phyloP scores from a whole-genome alignment of 2,329 filamentous ascomycete species.

The Cercospora sp. region DNA sequence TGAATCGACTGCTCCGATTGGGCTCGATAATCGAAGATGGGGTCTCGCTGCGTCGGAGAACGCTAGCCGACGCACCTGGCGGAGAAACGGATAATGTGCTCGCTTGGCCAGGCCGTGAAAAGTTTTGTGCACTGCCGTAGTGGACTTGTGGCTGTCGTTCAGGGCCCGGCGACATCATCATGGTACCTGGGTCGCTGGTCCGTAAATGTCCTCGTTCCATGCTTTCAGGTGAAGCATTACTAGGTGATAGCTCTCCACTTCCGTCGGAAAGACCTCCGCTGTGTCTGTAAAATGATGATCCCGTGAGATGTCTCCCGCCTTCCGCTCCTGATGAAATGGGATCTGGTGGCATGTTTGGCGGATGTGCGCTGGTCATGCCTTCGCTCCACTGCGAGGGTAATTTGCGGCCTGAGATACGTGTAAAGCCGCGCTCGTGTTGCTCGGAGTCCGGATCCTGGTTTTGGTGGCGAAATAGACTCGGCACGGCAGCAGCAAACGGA shows the following conservation, averaged over 20 bases:
- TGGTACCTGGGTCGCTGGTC: constrained; percentile 22
- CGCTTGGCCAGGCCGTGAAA: constrained; percentile 23
- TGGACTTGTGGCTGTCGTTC: constrained; percentile 38
- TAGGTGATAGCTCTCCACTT: constrained; percentile 23
- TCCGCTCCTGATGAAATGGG: not conserved
- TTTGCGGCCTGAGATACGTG: constrained; percentile 51
- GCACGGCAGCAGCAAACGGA: constrained; percentile 41
- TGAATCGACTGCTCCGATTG: constrained; percentile 30
- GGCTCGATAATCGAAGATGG: constrained; percentile 22
- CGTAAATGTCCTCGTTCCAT: constrained; percentile 14
- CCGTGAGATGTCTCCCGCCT: constrained; percentile 30
- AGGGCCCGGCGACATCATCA: constrained; percentile 38
- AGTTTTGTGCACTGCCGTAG: constrained; percentile 33
- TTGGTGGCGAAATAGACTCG: constrained; percentile 40
- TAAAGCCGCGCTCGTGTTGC: constrained; percentile 46
- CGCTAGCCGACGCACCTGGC: constrained; percentile 10
- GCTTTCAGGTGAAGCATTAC: constrained; percentile 20
- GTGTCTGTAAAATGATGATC: constrained; percentile 48
- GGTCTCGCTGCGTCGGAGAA: constrained; percentile 23
- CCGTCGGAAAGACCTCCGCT: constrained; percentile 46
- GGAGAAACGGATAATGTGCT: constrained; percentile 23
- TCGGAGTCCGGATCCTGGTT: constrained; percentile 31
- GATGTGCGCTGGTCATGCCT: constrained; percentile 45
- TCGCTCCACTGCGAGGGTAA: constrained; percentile 51
- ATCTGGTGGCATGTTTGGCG: constrained; percentile 27